Evolutionary conservation across 1,284 basidiomycete species (phyloP), one percentile per base, ranked within the genome.

Genomic region (Pulveroboletus sp.): DNA sequence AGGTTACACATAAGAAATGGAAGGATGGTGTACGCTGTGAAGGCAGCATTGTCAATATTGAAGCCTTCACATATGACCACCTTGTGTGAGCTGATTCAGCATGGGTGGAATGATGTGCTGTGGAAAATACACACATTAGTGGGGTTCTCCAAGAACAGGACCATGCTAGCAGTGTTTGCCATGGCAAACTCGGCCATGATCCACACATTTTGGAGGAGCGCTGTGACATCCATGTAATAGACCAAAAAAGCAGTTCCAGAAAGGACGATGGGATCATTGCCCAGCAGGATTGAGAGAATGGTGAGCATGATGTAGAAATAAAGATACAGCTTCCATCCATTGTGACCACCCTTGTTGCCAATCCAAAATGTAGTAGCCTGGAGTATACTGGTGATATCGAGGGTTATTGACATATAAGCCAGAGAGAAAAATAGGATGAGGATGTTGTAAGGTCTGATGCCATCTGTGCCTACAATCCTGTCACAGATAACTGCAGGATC

Each of bases 401-500:
- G 81, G 0, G 94, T 94, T 50, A 97, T 91, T 3, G 95, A 87
- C 75, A 98, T 91, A 74, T 98, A 99, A 0, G 95, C 95, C 54
- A 98, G 79, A 2, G 91, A 92, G 62, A 94, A 86, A 76, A 98
- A 98, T 5, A 98, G 78, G 26, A 92, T 91, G 72, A 98, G 84
- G 59, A 98, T 94, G 72, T 97, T 93, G 67, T 96, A 92, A 0
- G 96, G 96, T 62, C 91, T 84, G 40, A 98, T 82, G 3, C 90
- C 90, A 48, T 87, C 87, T 0, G 81, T 61, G 18, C 89, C 89
- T 28, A 89, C 77, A 52, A 90, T 86, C 2, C 95, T 94, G 56
- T 82, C 75, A 7, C 85, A 79, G 26, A 96, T 71, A 79, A 88
- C 66, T 0, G 65, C 57, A 0, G 85, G 79, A 52, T 87, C 81